phyloP scores from a whole-genome alignment of 2,329 filamentous ascomycete genomes.

The Ophiobolus disseminans region DNA sequence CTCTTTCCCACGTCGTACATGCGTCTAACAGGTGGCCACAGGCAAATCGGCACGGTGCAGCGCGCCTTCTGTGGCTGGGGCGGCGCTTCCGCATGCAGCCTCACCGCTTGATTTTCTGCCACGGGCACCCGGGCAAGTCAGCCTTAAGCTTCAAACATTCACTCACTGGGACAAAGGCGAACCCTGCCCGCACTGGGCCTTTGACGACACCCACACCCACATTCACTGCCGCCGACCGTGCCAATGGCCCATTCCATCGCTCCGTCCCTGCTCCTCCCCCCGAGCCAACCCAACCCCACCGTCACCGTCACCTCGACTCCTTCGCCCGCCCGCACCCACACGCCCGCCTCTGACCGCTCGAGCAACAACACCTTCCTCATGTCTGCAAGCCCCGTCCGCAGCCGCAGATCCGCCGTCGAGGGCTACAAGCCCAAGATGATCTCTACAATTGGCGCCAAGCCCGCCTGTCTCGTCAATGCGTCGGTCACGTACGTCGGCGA shows the following conservation, averaged over 20 bases:
- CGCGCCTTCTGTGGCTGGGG: slow-evolving; percentile 16
- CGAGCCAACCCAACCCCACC: slow-evolving; percentile 33
- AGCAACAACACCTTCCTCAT: slow-evolving; percentile 89
- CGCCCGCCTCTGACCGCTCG: slow-evolving; percentile 59
- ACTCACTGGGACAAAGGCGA: slow-evolving; percentile 24
- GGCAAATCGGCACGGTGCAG: too few relatives aligned
- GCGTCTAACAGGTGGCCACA: too few relatives aligned
- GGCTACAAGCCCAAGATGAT: slow-evolving; percentile 85
- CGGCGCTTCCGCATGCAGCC: slow-evolving; percentile 20
- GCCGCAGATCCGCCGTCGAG: slow-evolving; percentile 64
- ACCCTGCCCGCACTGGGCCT: slow-evolving; percentile 26
- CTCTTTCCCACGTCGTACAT: too few relatives aligned
- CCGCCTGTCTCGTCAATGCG: slow-evolving; percentile 94
- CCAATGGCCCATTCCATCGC: slow-evolving; percentile 41
- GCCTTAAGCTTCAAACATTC: slow-evolving; percentile 31
- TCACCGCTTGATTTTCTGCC: slow-evolving; percentile 16
- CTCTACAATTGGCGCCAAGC: slow-evolving; percentile 67
- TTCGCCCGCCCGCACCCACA: slow-evolving; percentile 53
- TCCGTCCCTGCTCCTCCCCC: slow-evolving; percentile 26
- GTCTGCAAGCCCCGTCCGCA: slow-evolving; percentile 72
- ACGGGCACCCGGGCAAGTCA: slow-evolving; percentile 11
- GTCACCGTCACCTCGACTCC: slow-evolving; percentile 38
- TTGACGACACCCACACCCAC: slow-evolving; percentile 18
- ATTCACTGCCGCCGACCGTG: slow-evolving; percentile 13
- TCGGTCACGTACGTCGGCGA: slow-evolving; percentile 99